Conservation (phyloP, 768 basidiomycete genomes). For the Lactifluus volemus region DNA sequence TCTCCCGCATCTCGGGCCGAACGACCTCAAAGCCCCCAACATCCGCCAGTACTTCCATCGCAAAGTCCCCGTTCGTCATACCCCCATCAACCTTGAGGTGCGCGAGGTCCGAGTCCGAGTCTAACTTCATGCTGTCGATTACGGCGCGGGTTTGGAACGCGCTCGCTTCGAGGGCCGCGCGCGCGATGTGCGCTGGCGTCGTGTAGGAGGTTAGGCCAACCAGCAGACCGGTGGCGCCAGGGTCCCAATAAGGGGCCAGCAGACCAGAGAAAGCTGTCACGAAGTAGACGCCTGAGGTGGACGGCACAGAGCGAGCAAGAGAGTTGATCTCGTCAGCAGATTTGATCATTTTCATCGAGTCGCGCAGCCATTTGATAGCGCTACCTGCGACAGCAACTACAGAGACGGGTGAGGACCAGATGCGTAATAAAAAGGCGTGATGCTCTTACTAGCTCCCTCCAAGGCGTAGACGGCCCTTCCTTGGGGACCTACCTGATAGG, state of each 20-base stretch:
- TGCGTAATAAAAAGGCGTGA: neutral
- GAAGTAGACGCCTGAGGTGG: slow-evolving; percentile 89
- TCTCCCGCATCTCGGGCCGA: slow-evolving; percentile 96
- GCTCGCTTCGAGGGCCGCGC: slow-evolving; percentile 92
- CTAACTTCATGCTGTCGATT: slow-evolving; percentile 89
- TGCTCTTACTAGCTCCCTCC: slow-evolving; percentile 85
- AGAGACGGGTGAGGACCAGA: neutral
- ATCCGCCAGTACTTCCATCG: slow-evolving; percentile 81
- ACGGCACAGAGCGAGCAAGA: slow-evolving; percentile 65
- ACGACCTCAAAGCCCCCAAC: slow-evolving; percentile 88
- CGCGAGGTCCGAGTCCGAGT: slow-evolving; percentile 71
- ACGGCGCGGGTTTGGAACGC: slow-evolving; percentile 95
- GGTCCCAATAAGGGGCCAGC: slow-evolving; percentile 97
- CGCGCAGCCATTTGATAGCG: slow-evolving; percentile 94
- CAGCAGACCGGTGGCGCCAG: slow-evolving; percentile 76
- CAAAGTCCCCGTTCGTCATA: slow-evolving; percentile 90
- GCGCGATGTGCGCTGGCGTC: slow-evolving; percentile 85
- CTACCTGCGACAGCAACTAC: slow-evolving; percentile 90
- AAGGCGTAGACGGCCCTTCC: slow-evolving; percentile 83
- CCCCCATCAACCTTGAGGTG: slow-evolving; percentile 94
- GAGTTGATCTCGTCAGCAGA: slow-evolving; percentile 78
- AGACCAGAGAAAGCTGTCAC: slow-evolving; percentile 96
- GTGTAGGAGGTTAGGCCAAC: slow-evolving; percentile 87
- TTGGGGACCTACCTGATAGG: slow-evolving; percentile 77
- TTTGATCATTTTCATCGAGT: slow-evolving; percentile 77